Evolutionary conservation across 352 stramenopile species (phyloP).

Genomic region (Globisporangium cystogenes): DNA sequence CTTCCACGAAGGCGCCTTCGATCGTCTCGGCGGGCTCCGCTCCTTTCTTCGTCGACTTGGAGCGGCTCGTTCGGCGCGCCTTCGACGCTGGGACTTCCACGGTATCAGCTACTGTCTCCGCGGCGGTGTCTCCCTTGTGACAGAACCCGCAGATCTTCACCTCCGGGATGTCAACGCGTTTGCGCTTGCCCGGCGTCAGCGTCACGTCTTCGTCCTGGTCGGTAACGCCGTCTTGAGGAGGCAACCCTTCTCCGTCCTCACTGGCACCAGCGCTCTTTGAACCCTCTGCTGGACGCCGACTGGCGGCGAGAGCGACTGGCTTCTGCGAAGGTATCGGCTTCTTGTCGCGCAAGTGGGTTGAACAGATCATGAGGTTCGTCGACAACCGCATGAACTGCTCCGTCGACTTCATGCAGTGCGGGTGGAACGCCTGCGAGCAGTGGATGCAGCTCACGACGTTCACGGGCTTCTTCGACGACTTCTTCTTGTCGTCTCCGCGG

Average conservation of each 20-base stretch:
- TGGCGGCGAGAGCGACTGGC: background rate
- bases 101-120: slow-evolving; percentile 8
- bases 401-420: slow-evolving; percentile 66
- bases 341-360: slow-evolving; percentile 66
- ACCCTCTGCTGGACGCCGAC: background rate
- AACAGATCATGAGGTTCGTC: slow-evolving; percentile 85
- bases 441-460: slow-evolving; percentile 83
- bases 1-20: slow-evolving; percentile 70
- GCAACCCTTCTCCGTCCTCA: slow-evolving; percentile 6
- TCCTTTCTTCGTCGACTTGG: slow-evolving; percentile 11
- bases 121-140: slow-evolving; percentile 35
- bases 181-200: slow-evolving; percentile 9
- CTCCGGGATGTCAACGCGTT: slow-evolving; percentile 5
- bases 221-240: slow-evolving; percentile 17
- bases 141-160: slow-evolving; percentile 59
- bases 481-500: slow-evolving; percentile 18
- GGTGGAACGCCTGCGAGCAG: slow-evolving; percentile 76
- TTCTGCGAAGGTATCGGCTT: slow-evolving; percentile 7
- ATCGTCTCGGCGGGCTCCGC: slow-evolving; percentile 20
- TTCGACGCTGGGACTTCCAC: slow-evolving; percentile 7
- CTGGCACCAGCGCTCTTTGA: background rate
- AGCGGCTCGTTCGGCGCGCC: slow-evolving; percentile 10
- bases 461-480: slow-evolving; percentile 35
- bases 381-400: slow-evolving; percentile 83
- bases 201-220: slow-evolving; percentile 10